Conservation (phyloP, 2,329 filamentous ascomycete species). For the Alternaria sp. region DNA sequence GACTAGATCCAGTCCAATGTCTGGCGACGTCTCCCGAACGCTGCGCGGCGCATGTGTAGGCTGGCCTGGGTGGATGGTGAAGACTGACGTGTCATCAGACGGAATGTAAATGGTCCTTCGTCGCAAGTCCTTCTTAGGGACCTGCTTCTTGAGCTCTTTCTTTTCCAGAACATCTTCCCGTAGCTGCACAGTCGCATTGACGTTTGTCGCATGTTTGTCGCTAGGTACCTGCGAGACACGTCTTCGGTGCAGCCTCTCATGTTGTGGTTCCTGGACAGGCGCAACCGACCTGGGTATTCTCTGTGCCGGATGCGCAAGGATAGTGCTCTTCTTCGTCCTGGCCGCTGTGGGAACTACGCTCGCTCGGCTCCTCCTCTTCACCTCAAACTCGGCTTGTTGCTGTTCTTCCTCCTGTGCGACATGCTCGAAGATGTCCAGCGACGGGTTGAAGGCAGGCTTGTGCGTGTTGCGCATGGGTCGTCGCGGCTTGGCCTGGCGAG, state of each 20-base stretch:
- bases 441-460: slow-evolving; percentile 44
- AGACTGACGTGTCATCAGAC: slow-evolving; percentile 60
- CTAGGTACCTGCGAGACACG: slow-evolving; percentile 48
- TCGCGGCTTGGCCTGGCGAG: slow-evolving; percentile 46
- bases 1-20: slow-evolving; percentile 51
- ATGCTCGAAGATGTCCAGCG: slow-evolving; percentile 52
- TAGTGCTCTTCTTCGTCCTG: slow-evolving; percentile 39
- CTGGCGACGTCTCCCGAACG: slow-evolving; percentile 45
- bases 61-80: slow-evolving; percentile 62
- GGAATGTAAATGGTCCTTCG: slow-evolving; percentile 62
- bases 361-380: slow-evolving; percentile 40
- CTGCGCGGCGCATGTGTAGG: slow-evolving; percentile 39
- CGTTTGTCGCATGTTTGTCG: slow-evolving; percentile 36
- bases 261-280: slow-evolving; percentile 33
- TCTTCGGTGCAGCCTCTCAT: slow-evolving; percentile 42
- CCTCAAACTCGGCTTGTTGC: slow-evolving; percentile 33
- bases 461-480: slow-evolving; percentile 43
- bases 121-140: slow-evolving; percentile 53
- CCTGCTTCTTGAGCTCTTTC: slow-evolving; percentile 44
- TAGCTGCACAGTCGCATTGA: slow-evolving; percentile 43
- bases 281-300: slow-evolving; percentile 41
- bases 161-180: slow-evolving; percentile 43
- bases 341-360: slow-evolving; percentile 36
- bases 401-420: slow-evolving; percentile 48
- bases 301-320: slow-evolving; percentile 51